Conservation (phyloP, 2,329 filamentous ascomycete species). For the Trichophyton verrucosum region DNA sequence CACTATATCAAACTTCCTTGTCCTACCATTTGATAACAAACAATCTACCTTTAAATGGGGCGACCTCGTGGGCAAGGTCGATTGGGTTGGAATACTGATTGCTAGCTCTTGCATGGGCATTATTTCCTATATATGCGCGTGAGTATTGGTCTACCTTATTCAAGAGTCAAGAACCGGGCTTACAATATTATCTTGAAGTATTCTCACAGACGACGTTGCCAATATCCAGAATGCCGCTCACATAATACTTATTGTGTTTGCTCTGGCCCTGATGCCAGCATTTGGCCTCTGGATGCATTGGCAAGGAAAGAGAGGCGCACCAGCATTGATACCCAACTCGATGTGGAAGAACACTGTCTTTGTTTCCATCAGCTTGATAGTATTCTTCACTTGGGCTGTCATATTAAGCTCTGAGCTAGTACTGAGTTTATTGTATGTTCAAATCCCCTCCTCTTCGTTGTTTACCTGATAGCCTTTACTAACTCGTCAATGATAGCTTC, state of each 20-base stretch:
- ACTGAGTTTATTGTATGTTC: constrained; percentile 29
- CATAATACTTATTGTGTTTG: constrained; percentile 7
- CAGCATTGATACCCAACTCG: constrained; percentile 50
- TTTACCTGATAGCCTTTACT: neutral
- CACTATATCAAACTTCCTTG: constrained; percentile 3
- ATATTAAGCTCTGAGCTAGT: constrained; percentile 39
- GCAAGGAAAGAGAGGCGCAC: constrained; percentile 34
- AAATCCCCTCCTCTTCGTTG: neutral
- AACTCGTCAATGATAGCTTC: constrained; percentile 25
- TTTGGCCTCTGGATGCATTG: constrained; percentile 46
- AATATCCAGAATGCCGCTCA: constrained; percentile 5
- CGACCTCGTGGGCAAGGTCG: constrained; percentile 29
- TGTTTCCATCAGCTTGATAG: constrained; percentile 41
- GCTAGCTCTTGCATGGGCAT: constrained; percentile 37
- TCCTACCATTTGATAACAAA: constrained; percentile 5
- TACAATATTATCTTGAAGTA: neutral
- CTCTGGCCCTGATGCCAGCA: constrained; percentile 23
- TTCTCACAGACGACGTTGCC: constrained; percentile 9
- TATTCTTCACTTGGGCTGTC: constrained; percentile 37
- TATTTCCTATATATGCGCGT: constrained; percentile 41
- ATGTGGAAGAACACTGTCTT: constrained; percentile 50
- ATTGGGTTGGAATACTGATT: constrained; percentile 42
- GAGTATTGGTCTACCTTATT: constrained; percentile 15
- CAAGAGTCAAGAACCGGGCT: neutral
- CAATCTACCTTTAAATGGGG: constrained; percentile 7